A percentile compares a stretch with the other conserved stretches of the same genome.
These are phyloP conservation scores for Plasmodium gallinaceum DNA, from an alignment of 169 alveolate genomes.

Conservation along the genomic window DNA sequence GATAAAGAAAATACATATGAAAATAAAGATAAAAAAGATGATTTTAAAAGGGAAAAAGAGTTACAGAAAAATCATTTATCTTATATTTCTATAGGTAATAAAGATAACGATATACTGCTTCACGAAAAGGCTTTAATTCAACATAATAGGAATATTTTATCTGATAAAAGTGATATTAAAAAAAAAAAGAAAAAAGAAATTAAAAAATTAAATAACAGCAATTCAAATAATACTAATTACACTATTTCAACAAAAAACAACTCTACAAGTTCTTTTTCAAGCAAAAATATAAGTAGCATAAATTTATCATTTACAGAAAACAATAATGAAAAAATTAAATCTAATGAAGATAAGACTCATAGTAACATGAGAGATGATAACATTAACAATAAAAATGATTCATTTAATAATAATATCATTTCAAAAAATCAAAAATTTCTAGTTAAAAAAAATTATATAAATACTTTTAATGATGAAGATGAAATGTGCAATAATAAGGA, in stretches of 20 bases:
- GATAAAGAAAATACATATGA: background rate
- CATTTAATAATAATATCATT: background rate
- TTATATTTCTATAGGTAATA: background rate
- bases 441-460: background rate
- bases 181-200: background rate
- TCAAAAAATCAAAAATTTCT: background rate
- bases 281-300: background rate
- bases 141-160: background rate
- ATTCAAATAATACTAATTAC: conserved; percentile 2
- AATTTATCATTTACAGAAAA: background rate
- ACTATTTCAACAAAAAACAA: background rate
- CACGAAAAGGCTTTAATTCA: background rate
- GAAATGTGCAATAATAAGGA: background rate
- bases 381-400: background rate
- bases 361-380: background rate
- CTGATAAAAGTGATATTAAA: background rate
- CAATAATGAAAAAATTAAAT: background rate
- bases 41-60: too few relatives aligned
- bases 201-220: background rate
- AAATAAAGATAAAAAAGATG: background rate
- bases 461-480: background rate
- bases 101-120: background rate
- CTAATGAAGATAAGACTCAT: background rate
- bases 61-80: too few relatives aligned
- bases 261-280: background rate